Evolutionary conservation across 2,329 filamentous ascomycete genomes (phyloP).

Genomic region (Colletotrichum theobromicola): DNA sequence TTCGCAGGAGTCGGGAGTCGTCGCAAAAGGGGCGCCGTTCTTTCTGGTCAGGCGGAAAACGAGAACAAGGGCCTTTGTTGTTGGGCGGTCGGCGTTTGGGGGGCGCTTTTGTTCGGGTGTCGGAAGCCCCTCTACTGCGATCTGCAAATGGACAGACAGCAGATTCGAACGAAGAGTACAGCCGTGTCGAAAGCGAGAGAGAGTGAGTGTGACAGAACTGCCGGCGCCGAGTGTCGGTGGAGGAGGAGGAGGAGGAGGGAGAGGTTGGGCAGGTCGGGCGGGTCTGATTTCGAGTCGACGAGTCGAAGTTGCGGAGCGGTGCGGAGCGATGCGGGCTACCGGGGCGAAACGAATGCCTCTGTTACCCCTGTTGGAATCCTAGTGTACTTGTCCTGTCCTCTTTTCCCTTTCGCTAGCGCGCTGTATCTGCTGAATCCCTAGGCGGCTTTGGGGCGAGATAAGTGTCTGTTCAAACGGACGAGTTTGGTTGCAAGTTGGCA

Average conservation of each 20-base stretch:
- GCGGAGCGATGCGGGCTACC: slow-evolving; percentile 20
- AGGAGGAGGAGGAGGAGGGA: slow-evolving; percentile 11
- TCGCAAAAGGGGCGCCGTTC: background rate
- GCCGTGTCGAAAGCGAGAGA: background rate
- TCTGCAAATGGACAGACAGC: background rate
- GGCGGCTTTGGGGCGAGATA: background rate
- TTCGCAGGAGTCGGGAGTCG: slow-evolving; percentile 6
- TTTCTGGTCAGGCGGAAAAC: background rate
- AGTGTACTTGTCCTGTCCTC: background rate
- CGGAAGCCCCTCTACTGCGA: background rate
- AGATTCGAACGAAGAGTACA: background rate
- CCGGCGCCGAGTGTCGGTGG: slow-evolving; percentile 21
- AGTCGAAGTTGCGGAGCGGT: slow-evolving; percentile 20
- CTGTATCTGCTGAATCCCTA: background rate
- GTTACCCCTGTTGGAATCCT: background rate
- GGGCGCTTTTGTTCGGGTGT: background rate
- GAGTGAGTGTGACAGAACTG: slow-evolving; percentile 12
- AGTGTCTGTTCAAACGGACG: background rate
- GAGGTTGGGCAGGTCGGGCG: slow-evolving; percentile 19
- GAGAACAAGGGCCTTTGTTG: background rate
- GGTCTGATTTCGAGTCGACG: slow-evolving; percentile 17
- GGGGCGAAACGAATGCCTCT: slow-evolving; percentile 17
- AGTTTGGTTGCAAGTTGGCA: background rate
- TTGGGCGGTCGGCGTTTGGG: background rate
- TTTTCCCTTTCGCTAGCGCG: background rate